Evolutionary conservation across 2,329 filamentous ascomycete species (phyloP).

Genomic region (Curvularia verruculosa): DNA sequence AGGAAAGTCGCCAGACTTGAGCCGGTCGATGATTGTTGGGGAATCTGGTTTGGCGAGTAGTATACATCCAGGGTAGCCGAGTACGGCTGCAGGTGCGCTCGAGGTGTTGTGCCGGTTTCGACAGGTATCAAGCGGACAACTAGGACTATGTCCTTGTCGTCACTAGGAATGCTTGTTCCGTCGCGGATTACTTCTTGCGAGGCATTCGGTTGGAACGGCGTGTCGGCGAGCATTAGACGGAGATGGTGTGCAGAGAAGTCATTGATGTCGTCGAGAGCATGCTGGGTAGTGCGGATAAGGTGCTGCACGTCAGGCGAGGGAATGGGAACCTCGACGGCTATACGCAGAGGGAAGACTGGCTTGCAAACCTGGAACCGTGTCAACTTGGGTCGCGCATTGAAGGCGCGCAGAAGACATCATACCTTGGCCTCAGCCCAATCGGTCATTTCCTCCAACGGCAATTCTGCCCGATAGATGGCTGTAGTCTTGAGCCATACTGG

Average conservation of each 20-base stretch:
- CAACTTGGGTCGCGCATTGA: conserved; percentile 1
- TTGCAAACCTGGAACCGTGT: conserved; percentile 72
- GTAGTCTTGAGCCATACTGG: conserved; percentile 98
- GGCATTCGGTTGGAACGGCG: conserved; percentile 37
- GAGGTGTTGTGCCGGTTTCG: conserved; percentile 57
- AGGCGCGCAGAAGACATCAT: background rate
- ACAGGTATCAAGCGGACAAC: conserved; percentile 73
- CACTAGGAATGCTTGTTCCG: conserved; percentile 36
- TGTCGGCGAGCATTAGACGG: conserved; percentile 66
- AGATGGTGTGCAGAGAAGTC: conserved; percentile 86
- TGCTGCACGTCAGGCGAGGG: conserved; percentile 71
- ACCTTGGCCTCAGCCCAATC: conserved; percentile 92
- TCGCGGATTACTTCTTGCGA: conserved; percentile 41
- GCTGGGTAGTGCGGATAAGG: conserved; percentile 80
- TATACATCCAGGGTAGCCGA: conserved; percentile 75
- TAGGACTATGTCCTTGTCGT: conserved; percentile 64
- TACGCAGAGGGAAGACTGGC: conserved; percentile 84
- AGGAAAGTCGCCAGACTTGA: conserved; percentile 78
- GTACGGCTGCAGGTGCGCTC: conserved; percentile 71
- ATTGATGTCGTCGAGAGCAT: conserved; percentile 83
- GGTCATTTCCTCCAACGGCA: conserved; percentile 86
- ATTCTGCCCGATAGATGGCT: conserved; percentile 81
- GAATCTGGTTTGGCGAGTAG: conserved; percentile 73
- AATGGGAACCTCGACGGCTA: conserved; percentile 76
- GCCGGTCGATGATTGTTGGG: conserved; percentile 70